These are phyloP conservation scores for Gamarada debralockiae DNA, from an alignment of 495 filamentous ascomycete species.

Conservation along the genomic window DNA sequence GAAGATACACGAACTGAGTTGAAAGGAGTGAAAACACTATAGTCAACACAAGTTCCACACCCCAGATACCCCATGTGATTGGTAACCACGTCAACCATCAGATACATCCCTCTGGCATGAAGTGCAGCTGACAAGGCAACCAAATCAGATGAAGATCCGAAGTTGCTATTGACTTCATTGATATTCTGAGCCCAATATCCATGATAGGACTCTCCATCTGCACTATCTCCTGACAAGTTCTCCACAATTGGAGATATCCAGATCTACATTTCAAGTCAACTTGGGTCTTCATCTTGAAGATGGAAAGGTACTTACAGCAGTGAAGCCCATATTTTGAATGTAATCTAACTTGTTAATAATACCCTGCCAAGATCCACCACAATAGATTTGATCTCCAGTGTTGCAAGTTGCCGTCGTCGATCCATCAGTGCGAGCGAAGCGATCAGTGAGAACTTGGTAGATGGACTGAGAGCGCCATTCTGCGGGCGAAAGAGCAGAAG, in stretches of 20 bases:
- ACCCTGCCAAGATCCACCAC: constrained; percentile 71
- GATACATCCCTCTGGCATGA: constrained; percentile 63
- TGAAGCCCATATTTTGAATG: constrained; percentile 77
- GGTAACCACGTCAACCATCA: constrained; percentile 78
- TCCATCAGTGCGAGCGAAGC: constrained; percentile 65
- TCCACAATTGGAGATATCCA: constrained; percentile 78
- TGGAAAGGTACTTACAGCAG: constrained; percentile 44
- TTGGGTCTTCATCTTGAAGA: not conserved
- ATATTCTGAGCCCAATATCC: constrained; percentile 76
- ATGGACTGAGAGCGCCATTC: constrained; percentile 63
- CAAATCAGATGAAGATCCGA: constrained; percentile 64
- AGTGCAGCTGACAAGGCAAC: constrained; percentile 52
- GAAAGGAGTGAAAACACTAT: constrained; percentile 61
- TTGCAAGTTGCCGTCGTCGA: constrained; percentile 55
- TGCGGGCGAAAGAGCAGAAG: constrained; percentile 30
- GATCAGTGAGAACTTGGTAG: constrained; percentile 74
- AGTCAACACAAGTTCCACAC: constrained; percentile 50
- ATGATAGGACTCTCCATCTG: constrained; percentile 60
- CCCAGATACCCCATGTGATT: constrained; percentile 74
- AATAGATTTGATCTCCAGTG: constrained; percentile 53
- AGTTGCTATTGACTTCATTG: constrained; percentile 59
- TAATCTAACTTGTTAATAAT: constrained; percentile 67
- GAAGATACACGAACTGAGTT: constrained; percentile 33
- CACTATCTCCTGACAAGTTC: constrained; percentile 48
- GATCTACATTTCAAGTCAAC: constrained; percentile 33